These are phyloP conservation scores for Trametes pubescens DNA, from an alignment of 1,284 basidiomycete genomes.

Conservation along the genomic window DNA sequence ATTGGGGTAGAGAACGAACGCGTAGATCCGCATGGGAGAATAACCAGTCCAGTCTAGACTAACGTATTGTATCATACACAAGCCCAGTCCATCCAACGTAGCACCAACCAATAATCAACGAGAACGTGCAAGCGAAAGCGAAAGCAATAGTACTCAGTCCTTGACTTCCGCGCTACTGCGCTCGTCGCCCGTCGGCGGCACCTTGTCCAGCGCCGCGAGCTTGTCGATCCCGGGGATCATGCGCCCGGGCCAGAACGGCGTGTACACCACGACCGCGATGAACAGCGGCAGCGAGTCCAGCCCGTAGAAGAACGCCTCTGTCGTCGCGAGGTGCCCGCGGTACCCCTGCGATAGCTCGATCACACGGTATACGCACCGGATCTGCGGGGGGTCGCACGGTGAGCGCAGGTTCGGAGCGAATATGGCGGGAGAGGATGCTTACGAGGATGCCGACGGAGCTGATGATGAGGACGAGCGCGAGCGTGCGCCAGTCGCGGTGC, in stretches of 20 bases:
- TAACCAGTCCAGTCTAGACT: background rate
- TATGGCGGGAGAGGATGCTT: background rate
- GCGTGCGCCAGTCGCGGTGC: conserved; percentile 67
- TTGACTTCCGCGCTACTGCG: conserved; percentile 11
- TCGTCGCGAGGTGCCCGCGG: conserved; percentile 64
- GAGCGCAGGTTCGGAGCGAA: background rate
- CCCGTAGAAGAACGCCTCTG: conserved; percentile 64
- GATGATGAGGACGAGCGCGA: conserved; percentile 60
- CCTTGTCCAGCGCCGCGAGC: conserved; percentile 14
- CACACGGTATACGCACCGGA: conserved; percentile 74
- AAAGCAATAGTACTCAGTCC: background rate
- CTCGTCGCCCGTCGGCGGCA: background rate
- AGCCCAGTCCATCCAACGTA: background rate
- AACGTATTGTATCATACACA: background rate
- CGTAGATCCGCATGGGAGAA: background rate
- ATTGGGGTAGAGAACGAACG: background rate
- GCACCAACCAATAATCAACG: background rate
- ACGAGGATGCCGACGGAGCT: conserved; percentile 74
- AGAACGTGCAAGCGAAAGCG: background rate
- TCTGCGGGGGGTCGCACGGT: conserved; percentile 44
- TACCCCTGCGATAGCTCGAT: conserved; percentile 74
- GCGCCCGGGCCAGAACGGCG: conserved; percentile 67
- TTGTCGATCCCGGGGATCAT: conserved; percentile 49
- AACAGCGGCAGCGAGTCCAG: conserved; percentile 74
- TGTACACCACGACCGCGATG: conserved; percentile 63